Percentiles rank a stretch among this genome's conserved stretches.
Evolutionary conservation across 2,329 filamentous ascomycete genomes (phyloP).

Genomic region (Gnomoniopsis sp.): DNA sequence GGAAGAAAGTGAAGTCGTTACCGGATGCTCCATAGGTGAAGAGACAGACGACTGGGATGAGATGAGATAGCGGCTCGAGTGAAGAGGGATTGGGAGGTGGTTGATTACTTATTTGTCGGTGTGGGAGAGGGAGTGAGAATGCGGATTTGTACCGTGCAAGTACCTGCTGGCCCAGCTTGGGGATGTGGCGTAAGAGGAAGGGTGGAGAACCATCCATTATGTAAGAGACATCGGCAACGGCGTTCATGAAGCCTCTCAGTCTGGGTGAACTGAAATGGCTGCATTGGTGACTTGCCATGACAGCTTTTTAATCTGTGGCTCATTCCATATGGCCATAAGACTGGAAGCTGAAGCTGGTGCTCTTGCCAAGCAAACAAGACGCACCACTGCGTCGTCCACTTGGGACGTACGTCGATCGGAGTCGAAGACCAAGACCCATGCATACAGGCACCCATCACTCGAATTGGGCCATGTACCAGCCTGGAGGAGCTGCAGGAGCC

Average conservation of each 20-base stretch:
- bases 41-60: neutral
- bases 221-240: constrained; percentile 1
- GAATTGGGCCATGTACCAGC: neutral
- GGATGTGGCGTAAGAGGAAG: neutral
- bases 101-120: constrained; percentile 11
- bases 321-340: neutral
- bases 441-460: neutral
- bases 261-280: neutral
- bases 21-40: neutral
- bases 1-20: neutral
- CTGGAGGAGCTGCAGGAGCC: neutral
- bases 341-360: constrained; percentile 8
- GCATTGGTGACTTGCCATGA: neutral
- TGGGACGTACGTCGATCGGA: neutral
- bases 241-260: neutral
- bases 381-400: constrained; percentile 3
- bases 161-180: neutral
- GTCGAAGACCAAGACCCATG: neutral
- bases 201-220: constrained; percentile 3
- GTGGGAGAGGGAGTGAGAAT: neutral
- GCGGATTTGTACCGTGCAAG: neutral
- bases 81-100: neutral
- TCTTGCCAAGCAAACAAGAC: neutral
- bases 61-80: neutral
- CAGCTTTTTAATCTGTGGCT: neutral